Percentiles rank a stretch among this genome's conserved stretches.
Evolutionary conservation across 768 basidiomycete genomes (phyloP).

Genomic region (Boletus barrowsii): DNA sequence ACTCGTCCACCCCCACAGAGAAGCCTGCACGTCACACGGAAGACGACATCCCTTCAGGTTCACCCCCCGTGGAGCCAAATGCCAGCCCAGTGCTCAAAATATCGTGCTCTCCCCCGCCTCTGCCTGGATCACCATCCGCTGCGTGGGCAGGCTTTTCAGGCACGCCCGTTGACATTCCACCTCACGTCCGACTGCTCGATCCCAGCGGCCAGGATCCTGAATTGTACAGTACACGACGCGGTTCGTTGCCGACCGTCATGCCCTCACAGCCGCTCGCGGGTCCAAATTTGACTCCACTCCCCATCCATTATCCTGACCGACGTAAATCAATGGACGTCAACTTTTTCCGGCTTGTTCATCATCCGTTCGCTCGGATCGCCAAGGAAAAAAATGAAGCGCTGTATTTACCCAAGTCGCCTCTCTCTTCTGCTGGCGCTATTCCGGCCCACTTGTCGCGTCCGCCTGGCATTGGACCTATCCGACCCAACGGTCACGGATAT

Average conservation of each 20-base stretch:
- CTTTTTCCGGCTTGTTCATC: constrained; percentile 52
- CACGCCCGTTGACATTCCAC: constrained; percentile 21
- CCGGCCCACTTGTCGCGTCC: constrained; percentile 37
- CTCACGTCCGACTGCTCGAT: constrained; percentile 24
- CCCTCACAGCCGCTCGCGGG: constrained; percentile 24
- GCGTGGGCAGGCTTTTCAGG: constrained; percentile 37
- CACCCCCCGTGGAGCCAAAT: constrained; percentile 1
- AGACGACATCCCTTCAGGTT: constrained; percentile 7
- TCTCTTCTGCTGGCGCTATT: constrained; percentile 30
- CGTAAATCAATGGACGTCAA: constrained; percentile 41
- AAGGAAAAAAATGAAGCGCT: constrained; percentile 35
- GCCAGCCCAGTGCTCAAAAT: constrained; percentile 22
- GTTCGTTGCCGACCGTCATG: constrained; percentile 50
- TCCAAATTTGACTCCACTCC: constrained; percentile 35
- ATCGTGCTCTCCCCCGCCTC: constrained; percentile 19
- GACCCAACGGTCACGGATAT: constrained; percentile 46
- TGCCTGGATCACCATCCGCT: constrained; percentile 5
- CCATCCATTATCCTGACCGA: constrained; percentile 34
- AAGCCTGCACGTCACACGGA: constrained; percentile 32
- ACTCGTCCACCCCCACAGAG: constrained; percentile 39
- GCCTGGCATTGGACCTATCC: constrained; percentile 39
- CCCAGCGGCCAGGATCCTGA: constrained; percentile 28
- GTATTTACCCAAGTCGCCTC: constrained; percentile 32
- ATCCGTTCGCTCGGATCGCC: constrained; percentile 32
- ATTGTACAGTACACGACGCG: constrained; percentile 42